Evolutionary conservation across 805 yeast species (phyloP), one percentile per base, ranked within the genome.

Genomic region (Torulaspora maleeae): DNA sequence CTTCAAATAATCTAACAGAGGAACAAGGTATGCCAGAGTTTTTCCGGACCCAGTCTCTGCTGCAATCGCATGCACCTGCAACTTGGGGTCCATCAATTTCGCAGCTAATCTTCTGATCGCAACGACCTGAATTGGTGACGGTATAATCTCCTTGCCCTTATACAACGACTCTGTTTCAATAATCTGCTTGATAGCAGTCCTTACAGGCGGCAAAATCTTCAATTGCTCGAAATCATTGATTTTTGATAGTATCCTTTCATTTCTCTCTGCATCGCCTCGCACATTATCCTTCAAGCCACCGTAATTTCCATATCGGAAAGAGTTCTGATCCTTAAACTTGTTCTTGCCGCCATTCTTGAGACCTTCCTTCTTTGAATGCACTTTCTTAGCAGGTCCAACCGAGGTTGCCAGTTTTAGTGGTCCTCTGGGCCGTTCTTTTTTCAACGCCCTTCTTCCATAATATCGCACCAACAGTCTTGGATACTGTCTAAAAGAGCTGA

Each of bases 11-110:
- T 87, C 83, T 30, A 90, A 51, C 28, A 91, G 51, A 0, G 96
- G 90, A 0, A 85, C 79, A 49, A 93, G 60, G 59, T 90, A 91
- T 0, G 97, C 89, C 81, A 95, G 80, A 0, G 99, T 91, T 61
- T 91, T 91, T 7, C 99, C 99, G 0, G 95, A 84, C 0, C 99
- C 99, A 0, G 99, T 91, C 62, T 93, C 98, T 2, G 97, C 96
- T 0, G 98, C 97, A 44, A 91, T 65, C 2, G 93, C 79, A 70
- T 79, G 87, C 0, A 82, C 75, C 52, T 80, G 79, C 39, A 80
- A 56, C 47, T 72, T 67, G 6, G 61, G 63, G 20, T 64, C 65
- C 67, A 64, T 64, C 12, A 70, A 47, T 7, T 52, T 45, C 36
- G 60, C 56, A 1, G 69, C 55, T 17, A 69, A 47, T 22, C 55